Evolutionary conservation across 208 protist genomes (phyloP).

Genomic region (Leishmania major): DNA sequence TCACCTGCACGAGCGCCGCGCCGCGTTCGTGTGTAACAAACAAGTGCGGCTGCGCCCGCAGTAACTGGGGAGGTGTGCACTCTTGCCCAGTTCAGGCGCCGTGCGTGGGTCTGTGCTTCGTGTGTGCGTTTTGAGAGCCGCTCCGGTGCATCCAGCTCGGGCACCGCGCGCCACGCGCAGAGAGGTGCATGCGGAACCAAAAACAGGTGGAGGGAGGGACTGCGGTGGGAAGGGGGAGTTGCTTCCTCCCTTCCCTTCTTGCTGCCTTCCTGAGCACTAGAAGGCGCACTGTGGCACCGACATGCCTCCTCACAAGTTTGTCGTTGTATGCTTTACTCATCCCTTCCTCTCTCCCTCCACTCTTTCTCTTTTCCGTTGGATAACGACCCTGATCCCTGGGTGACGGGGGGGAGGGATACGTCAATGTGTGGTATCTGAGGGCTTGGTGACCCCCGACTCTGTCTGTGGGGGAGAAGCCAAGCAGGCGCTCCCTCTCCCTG

Average conservation of each 20-base stretch:
- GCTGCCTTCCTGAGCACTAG: neutral
- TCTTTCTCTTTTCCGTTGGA: neutral
- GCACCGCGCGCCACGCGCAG: neutral
- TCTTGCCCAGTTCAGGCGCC: no score
- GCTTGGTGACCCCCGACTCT: neutral
- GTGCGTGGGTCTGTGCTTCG: neutral
- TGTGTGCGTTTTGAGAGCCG: neutral
- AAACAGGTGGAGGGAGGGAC: neutral
- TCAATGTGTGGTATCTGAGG: neutral
- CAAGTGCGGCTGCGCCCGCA: neutral
- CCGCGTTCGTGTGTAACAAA: neutral
- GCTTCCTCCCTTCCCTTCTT: neutral
- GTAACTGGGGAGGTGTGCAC: neutral
- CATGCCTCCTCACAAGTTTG: neutral
- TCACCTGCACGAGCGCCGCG: neutral
- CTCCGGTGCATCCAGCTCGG: neutral
- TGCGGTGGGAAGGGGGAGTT: neutral
- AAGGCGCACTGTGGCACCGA: neutral
- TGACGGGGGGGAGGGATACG: neutral
- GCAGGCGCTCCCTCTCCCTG: neutral
- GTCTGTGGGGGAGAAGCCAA: neutral
- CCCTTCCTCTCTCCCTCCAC: neutral
- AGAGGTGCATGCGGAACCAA: neutral
- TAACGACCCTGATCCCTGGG: neutral
- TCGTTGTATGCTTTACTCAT: neutral